Evolutionary conservation across 139 green algal genomes (phyloP).

Genomic region (Dunaliella primolecta): DNA sequence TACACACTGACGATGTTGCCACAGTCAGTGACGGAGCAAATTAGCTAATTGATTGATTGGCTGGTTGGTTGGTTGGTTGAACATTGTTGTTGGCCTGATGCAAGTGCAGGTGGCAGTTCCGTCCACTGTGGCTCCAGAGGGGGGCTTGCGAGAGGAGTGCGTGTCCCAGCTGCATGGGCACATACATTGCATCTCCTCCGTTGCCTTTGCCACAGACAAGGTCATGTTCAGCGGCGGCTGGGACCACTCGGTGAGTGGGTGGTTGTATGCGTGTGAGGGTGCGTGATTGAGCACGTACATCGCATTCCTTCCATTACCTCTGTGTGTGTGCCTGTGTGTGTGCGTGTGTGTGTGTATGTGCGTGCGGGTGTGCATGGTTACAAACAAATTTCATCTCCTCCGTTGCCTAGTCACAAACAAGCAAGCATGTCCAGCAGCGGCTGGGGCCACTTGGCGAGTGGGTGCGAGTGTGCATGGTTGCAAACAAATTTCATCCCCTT

Average conservation of each 20-base stretch:
- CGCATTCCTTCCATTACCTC: conserved; percentile 63
- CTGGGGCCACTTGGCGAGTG: conserved; percentile 75
- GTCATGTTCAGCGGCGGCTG: conserved; percentile 66
- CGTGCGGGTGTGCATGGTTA: conserved; percentile 74
- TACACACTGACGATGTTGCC: too few relatives aligned
- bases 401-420: conserved; percentile 39
- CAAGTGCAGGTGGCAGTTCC: too few relatives aligned
- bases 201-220: conserved; percentile 51
- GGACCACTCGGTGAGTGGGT: conserved; percentile 69
- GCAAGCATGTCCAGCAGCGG: conserved; percentile 55
- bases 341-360: too few relatives aligned
- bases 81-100: too few relatives aligned
- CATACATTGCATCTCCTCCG: conserved; percentile 61
- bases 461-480: not conserved
- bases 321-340: too few relatives aligned
- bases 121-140: conserved; percentile 1
- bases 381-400: conserved; percentile 65
- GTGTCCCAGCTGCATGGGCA: conserved; percentile 56
- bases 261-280: not conserved
- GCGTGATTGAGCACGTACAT: conserved; percentile 71
- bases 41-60: too few relatives aligned
- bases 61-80: too few relatives aligned
- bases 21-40: too few relatives aligned
- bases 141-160: conserved; percentile 28
- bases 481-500: conserved; percentile 65